Evolutionary conservation across 768 basidiomycete species (phyloP), one percentile per base, ranked within the genome.

Genomic region (Paxillus rubicundulus): DNA sequence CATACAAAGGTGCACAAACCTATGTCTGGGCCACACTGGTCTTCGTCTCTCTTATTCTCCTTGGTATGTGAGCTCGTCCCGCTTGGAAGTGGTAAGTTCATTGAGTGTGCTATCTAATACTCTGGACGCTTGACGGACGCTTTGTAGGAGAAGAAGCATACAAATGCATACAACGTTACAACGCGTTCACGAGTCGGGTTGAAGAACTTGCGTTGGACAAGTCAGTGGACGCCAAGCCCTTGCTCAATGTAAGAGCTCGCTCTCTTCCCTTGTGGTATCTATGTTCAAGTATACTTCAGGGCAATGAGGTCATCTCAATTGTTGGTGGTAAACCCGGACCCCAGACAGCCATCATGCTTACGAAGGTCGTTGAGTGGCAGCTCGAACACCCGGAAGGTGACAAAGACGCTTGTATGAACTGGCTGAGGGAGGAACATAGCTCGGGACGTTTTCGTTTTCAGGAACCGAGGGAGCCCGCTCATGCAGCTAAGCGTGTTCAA

Each of bases 291-390:
- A 9, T 37, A 45, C 48, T 57, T 32, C 59, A 97, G 95, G 95
- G 95, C 1, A 80, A 75, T 27, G 82, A 87, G 50, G 75, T 93
- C 32, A 70, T 79, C 2, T 54, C 68, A 18, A 65, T 81, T 9
- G 73, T 95, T 5, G 78, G 71, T 2, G 74, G 75, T 16, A 82
- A 77, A 55, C 78, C 85, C 2, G 93, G 93, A 2, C 78, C 82
- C 2, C 86, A 92, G 82, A 82, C 85, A 5, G 80, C 81, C 30
- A 70, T 77, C 27, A 77, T 85, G 6, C 73, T 92, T 17, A 72
- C 77, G n/a, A 78, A 76, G 43, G 77, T 98, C 21, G 63, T 92
- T 17, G 81, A 85, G 54, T 98, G 94, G 95, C 92, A 94, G 61
- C 76, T 98, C 7, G 85, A 82, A 33, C 72, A 93, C 65, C 91